These are phyloP conservation scores for Daucus carota DNA, from an alignment of 129 eudicot genomes.

Conservation along the genomic window DNA sequence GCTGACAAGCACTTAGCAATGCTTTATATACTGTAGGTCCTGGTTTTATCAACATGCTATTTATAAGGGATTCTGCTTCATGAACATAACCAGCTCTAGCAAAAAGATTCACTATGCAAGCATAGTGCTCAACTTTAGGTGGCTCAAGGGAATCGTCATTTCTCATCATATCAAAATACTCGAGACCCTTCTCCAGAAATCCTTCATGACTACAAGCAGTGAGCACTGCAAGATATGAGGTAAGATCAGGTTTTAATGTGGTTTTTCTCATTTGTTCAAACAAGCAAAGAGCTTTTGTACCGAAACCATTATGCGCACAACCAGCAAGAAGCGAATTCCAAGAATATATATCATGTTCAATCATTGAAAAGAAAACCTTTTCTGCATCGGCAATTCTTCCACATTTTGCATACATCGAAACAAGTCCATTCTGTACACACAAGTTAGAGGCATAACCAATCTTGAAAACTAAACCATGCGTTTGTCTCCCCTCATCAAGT, in stretches of 20 bases:
- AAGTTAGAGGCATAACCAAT: conserved; percentile 32
- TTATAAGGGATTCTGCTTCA: conserved; percentile 50
- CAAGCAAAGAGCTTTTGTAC: conserved; percentile 30
- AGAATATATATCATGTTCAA: conserved; percentile 19
- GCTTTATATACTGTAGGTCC: conserved; percentile 48
- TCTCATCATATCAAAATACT: conserved; percentile 44
- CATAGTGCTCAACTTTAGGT: conserved; percentile 49
- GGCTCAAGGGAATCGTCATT: conserved; percentile 27
- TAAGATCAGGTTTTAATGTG: conserved; percentile 38
- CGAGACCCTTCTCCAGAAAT: conserved; percentile 48
- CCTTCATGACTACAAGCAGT: conserved; percentile 77
- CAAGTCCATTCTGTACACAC: conserved; percentile 44
- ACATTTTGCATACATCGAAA: conserved; percentile 65
- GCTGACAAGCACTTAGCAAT: conserved; percentile 50
- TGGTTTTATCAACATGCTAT: conserved; percentile 41
- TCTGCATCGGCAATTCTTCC: conserved; percentile 37
- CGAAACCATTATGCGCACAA: conserved; percentile 51
- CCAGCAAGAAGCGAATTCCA: conserved; percentile 70
- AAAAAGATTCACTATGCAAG: conserved; percentile 59
- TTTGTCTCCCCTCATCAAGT: conserved; percentile 41
- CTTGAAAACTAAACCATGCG: conserved; percentile 37
- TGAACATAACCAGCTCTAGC: conserved; percentile 50
- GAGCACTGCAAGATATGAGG: conserved; percentile 44
- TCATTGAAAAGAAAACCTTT: conserved; percentile 34
- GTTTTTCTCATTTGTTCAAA: conserved; percentile 51